A percentile compares a stretch with the other conserved stretches of the same genome.
These are phyloP conservation scores for Escallonia herrerae DNA, from an alignment of 129 eudicot genomes.

Conservation along the genomic window DNA sequence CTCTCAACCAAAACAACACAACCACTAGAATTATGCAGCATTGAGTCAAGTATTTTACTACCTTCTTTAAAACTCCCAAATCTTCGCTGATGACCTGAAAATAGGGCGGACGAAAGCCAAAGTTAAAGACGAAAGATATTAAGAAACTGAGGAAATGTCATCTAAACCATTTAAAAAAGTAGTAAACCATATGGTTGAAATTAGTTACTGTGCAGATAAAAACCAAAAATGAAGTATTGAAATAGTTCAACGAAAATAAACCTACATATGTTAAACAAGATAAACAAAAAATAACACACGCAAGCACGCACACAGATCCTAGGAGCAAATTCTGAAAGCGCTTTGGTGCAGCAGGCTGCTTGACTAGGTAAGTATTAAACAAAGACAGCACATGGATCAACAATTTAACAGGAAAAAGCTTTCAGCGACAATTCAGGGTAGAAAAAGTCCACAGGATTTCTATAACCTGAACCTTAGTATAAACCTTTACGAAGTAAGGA, in stretches of 20 bases:
- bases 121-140: background rate
- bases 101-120: background rate
- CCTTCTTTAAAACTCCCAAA: slow-evolving; percentile 88
- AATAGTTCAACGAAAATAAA: background rate
- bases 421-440: no score
- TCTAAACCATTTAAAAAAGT: background rate
- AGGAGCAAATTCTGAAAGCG: no score
- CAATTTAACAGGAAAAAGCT: no score
- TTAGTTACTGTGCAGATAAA: background rate
- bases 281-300: no score
- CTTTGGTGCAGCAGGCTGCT: no score
- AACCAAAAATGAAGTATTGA: background rate
- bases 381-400: no score
- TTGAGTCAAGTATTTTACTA: slow-evolving; percentile 21
- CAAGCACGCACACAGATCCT: no score
- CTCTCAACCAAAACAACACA: background rate
- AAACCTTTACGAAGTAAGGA: no score
- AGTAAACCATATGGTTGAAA: no score
- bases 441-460: no score
- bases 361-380: no score
- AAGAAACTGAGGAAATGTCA: background rate
- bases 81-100: slow-evolving; percentile 82
- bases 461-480: no score
- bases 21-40: slow-evolving; percentile 2
- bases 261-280: background rate